Evolutionary conservation across 73 alveolate genomes (phyloP), one percentile per base, ranked within the genome.

Genomic region (Paramecium pentaurelia): DNA sequence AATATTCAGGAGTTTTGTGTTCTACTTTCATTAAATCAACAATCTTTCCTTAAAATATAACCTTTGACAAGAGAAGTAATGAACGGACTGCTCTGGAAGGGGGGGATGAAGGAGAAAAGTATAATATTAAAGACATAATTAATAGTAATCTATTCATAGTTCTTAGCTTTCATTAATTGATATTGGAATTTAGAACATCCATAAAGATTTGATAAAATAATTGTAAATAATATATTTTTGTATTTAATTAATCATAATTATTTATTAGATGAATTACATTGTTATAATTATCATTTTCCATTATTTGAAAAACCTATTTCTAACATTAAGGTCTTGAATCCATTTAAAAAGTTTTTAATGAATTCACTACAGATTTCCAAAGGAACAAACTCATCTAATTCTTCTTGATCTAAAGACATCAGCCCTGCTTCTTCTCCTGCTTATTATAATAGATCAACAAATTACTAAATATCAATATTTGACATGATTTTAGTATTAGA

Each of bases 361-460:
- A 98, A 97, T 71, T 94, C 93, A 73, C 95, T 96, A 32, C 97
- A 86, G 25, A 97, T 97, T 11, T 95, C 95, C 37, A 98, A 84
- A 9, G 99, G 98, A n/a, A 98, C 98, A 87, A 89, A 98, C 86
- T 98, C 99, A 92, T 98, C 99, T 92, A 97, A 92, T 84, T 95
- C 98, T 92, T 96, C 98, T 71, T 97, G 95, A 91, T 96, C 97
- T 25, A 96, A 94, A 38, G 71, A 89, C 98, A 96, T 96, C 47
- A 95, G 95, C 12, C 97, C 98, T 54, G 93, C 93, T 92, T 98
- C 99, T 89, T 98, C 99, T 0, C 99, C 98, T 49, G 96, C 97
- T 54, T 96, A 91, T 95, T 98, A 94, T 96, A 98, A 86, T 60
- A 98, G 93, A 68, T 97, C 98, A 86, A 98, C 96, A 92, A 97